phyloP scores from a whole-genome alignment of 139 green algal genomes.

The Diplosphaera chodatii region DNA sequence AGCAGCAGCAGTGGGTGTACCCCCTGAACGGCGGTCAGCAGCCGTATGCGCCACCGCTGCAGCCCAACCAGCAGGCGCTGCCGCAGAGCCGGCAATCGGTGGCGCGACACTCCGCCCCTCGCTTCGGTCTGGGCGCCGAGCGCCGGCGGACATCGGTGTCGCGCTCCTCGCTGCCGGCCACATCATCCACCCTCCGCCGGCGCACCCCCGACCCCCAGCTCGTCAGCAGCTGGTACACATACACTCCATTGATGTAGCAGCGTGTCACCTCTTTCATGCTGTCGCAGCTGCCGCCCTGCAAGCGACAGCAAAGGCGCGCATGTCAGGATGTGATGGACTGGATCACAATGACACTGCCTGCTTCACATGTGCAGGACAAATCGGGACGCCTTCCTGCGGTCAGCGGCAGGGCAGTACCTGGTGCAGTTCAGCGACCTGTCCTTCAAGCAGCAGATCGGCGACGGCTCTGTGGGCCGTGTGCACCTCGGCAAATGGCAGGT shows the following conservation, averaged over 20 bases:
- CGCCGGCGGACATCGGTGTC: not conserved
- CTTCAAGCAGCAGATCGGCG: conserved; percentile 23
- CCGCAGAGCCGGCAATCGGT: not conserved
- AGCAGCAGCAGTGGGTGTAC: not conserved
- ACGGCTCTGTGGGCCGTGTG: conserved; percentile 21
- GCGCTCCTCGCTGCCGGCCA: not conserved
- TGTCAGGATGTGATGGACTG: too few species aligned
- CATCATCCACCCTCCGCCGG: not conserved
- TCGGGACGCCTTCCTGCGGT: not conserved
- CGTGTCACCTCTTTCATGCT: too few species aligned
- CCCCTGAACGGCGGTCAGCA: too few species aligned
- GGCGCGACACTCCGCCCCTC: not conserved
- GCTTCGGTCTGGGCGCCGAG: not conserved
- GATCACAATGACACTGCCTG: too few species aligned
- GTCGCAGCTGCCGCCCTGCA: too few species aligned
- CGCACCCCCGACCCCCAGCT: not conserved
- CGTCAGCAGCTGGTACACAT: not conserved
- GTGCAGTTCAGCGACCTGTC: conserved; percentile 5
- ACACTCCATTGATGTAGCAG: too few species aligned
- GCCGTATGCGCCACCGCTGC: too few species aligned
- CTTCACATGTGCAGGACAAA: not conserved
- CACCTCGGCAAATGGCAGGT: conserved; percentile 22
- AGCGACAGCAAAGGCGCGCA: too few species aligned
- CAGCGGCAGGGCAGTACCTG: not conserved
- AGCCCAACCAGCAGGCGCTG: too few species aligned